Conservation (phyloP, 2,329 filamentous ascomycete genomes). For the Knufia fluminis region DNA sequence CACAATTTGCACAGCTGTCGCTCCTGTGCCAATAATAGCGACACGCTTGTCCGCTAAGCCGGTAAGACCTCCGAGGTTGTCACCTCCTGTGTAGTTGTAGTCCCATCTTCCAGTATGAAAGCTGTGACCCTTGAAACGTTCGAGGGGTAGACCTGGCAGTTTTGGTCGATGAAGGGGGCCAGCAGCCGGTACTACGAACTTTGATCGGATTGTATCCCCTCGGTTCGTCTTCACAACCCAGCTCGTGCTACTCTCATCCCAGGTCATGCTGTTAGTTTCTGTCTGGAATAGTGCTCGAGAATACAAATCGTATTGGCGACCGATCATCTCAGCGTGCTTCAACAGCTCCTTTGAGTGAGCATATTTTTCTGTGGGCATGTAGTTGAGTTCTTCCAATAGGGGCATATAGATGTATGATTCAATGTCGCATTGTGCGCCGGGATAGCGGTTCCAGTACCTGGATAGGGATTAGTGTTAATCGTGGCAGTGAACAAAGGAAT, state of each 20-base stretch:
- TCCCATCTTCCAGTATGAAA: conserved; percentile 41
- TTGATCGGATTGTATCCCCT: conserved; percentile 25
- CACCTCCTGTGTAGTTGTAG: conserved; percentile 34
- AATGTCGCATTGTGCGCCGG: conserved; percentile 1
- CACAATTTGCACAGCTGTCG: conserved; percentile 34
- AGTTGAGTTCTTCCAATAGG: conserved; percentile 15
- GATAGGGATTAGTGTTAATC: no score
- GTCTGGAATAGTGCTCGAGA: conserved; percentile 16
- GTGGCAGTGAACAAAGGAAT: no score
- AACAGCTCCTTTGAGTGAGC: conserved; percentile 14
- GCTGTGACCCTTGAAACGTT: conserved; percentile 30
- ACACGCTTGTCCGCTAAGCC: conserved; percentile 27
- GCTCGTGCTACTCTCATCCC: conserved; percentile 11
- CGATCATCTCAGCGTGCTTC: conserved; percentile 15
- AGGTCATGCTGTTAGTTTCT: conserved; percentile 12
- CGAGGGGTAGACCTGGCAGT: conserved; percentile 21
- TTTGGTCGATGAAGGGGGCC: conserved; percentile 29
- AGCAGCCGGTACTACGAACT: conserved; percentile 33
- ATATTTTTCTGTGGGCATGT: conserved; percentile 18
- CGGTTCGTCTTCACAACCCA: conserved; percentile 20
- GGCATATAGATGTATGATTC: conserved; percentile 18
- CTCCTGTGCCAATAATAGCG: conserved; percentile 32
- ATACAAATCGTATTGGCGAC: conserved; percentile 11
- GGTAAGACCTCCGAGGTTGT: conserved; percentile 32
- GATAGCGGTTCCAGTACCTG: no score